These are phyloP conservation scores for Tremella yokohamensis DNA, from an alignment of 768 basidiomycete species.

Conservation along the genomic window DNA sequence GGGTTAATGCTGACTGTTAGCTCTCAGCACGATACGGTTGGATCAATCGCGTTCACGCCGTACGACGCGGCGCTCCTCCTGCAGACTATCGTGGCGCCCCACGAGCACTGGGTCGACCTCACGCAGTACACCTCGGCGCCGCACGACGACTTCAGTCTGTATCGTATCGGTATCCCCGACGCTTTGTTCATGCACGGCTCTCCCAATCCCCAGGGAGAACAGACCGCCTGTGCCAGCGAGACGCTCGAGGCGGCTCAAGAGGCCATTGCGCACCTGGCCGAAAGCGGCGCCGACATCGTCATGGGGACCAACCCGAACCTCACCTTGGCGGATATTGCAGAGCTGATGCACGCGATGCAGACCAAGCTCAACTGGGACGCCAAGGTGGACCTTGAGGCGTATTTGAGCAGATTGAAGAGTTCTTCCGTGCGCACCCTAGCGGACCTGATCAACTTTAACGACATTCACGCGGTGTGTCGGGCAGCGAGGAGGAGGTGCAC, in stretches of 20 bases:
- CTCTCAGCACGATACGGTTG: constrained; percentile 6
- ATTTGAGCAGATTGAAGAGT: not conserved
- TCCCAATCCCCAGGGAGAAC: no score
- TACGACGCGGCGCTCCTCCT: constrained; percentile 7
- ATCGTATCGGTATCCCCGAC: not conserved
- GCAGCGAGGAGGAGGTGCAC: not conserved
- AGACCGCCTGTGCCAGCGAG: not conserved
- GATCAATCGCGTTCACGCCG: constrained; percentile 2
- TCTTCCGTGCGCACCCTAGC: not conserved
- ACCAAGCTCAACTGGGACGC: not conserved
- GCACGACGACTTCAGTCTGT: not conserved
- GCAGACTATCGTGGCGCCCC: not conserved
- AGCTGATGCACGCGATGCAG: not conserved
- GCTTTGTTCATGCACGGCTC: not conserved
- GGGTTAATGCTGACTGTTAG: constrained; percentile 14
- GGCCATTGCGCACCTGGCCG: not conserved
- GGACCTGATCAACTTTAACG: not conserved
- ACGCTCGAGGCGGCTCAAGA: not conserved
- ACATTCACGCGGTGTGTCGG: not conserved
- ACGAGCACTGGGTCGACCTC: not conserved
- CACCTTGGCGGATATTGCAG: not conserved
- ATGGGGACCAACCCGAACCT: not conserved
- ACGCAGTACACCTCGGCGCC: constrained; percentile 7
- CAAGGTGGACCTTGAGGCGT: not conserved
- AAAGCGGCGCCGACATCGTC: not conserved